These are phyloP conservation scores for Tylopilus sp. DNA, from an alignment of 768 basidiomycete species.

Conservation along the genomic window DNA sequence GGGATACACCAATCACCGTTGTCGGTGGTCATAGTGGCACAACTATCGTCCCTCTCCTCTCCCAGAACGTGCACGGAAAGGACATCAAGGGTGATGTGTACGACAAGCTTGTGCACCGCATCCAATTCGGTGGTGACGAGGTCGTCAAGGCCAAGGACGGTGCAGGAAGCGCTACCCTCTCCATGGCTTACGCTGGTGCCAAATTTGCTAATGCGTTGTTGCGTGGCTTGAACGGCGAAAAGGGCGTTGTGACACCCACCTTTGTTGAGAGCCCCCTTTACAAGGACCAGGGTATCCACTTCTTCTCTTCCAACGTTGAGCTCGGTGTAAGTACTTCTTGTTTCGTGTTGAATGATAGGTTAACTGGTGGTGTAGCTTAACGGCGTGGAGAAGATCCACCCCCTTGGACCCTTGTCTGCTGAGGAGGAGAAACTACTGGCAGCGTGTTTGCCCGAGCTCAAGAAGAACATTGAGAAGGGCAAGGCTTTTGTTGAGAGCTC, in stretches of 20 bases:
- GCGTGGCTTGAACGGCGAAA: slow-evolving; percentile 63
- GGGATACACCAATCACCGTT: slow-evolving; percentile 73
- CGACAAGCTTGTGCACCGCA: slow-evolving; percentile 81
- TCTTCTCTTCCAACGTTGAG: slow-evolving; percentile 93
- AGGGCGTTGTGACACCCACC: slow-evolving; percentile 70
- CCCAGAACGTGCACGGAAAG: slow-evolving; percentile 72
- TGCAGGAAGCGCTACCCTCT: slow-evolving; percentile 70
- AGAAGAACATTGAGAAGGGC: slow-evolving; percentile 99
- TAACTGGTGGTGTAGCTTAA: slow-evolving; percentile 45
- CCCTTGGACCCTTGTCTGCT: slow-evolving; percentile 72
- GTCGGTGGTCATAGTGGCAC: slow-evolving; percentile 94
- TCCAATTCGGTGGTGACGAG: slow-evolving; percentile 98
- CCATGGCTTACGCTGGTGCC: slow-evolving; percentile 77
- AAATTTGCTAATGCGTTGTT: slow-evolving; percentile 62
- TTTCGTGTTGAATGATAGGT: not conserved
- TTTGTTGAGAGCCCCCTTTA: slow-evolving; percentile 89
- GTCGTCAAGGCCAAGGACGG: slow-evolving; percentile 98
- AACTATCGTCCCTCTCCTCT: slow-evolving; percentile 97
- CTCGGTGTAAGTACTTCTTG: slow-evolving; percentile 65
- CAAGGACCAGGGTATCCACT: slow-evolving; percentile 82
- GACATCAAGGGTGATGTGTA: slow-evolving; percentile 70
- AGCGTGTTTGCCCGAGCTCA: slow-evolving; percentile 86
- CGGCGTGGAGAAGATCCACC: slow-evolving; percentile 92
- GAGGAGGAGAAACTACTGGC: slow-evolving; percentile 85
- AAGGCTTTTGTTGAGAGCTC: slow-evolving; percentile 60